phyloP scores from a whole-genome alignment of 139 green algal genomes.

The Tetraselmis striata region DNA sequence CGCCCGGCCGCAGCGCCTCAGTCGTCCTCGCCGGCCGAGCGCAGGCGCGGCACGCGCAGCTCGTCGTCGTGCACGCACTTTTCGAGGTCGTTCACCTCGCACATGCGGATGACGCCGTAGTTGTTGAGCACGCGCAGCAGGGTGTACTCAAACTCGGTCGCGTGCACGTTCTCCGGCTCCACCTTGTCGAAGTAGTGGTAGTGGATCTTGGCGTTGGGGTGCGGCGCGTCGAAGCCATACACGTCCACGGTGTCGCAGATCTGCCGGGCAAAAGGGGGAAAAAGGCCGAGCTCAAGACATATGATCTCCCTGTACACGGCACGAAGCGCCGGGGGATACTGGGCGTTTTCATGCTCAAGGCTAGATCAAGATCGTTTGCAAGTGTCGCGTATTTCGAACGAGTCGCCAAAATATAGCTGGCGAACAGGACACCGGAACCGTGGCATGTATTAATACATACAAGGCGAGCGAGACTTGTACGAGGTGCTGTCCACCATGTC shows the following conservation, averaged over 20 bases:
- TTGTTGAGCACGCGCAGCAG: constrained; percentile 18
- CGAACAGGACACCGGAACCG: too few species aligned
- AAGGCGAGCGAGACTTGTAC: too few species aligned
- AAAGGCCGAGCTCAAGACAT: too few species aligned
- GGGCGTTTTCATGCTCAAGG: too few species aligned
- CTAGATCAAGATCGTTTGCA: too few species aligned
- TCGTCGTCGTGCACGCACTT: constrained; percentile 13
- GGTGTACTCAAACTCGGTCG: constrained; percentile 22
- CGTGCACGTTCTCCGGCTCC: constrained; percentile 9
- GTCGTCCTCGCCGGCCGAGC: neutral
- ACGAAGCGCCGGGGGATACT: too few species aligned
- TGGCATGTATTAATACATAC: too few species aligned
- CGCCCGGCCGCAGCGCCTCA: too few species aligned
- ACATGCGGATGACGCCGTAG: constrained; percentile 21
- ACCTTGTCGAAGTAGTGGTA: constrained; percentile 27
- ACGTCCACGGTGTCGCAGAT: neutral
- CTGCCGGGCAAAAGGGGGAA: neutral
- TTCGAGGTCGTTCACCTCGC: constrained; percentile 6
- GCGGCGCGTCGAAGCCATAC: neutral
- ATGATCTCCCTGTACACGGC: too few species aligned
- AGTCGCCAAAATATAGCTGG: too few species aligned
- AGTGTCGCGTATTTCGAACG: too few species aligned
- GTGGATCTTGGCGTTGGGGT: neutral
- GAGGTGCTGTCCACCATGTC: too few species aligned
- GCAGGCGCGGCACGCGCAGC: constrained; percentile 1